phyloP scores from a whole-genome alignment of 2,329 filamentous ascomycete genomes.

The Zopfia rhizophila region DNA sequence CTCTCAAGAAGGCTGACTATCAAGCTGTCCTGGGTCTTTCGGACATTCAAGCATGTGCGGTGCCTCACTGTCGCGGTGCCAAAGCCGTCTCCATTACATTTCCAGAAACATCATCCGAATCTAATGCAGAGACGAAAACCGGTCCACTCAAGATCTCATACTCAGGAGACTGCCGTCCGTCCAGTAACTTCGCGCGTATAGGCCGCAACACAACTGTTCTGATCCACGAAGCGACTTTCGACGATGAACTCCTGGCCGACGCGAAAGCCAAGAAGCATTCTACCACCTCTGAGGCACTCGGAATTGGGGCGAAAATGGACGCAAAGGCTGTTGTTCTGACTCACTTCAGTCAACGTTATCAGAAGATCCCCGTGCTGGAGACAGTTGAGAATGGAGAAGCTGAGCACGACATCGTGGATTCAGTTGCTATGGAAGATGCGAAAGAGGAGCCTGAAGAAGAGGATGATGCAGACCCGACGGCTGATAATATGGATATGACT shows the following conservation, averaged over 20 bases:
- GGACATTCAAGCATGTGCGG: conserved; percentile 72
- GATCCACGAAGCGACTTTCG: conserved; percentile 96
- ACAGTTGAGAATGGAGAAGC: conserved; percentile 42
- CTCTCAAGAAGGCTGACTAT: conserved; percentile 41
- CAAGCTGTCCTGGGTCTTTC: conserved; percentile 68
- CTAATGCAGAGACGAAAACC: conserved; percentile 51
- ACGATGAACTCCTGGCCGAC: conserved; percentile 81
- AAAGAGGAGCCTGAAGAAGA: conserved; percentile 37
- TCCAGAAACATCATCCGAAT: conserved; percentile 58
- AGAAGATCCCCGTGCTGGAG: conserved; percentile 72
- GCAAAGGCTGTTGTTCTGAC: conserved; percentile 86
- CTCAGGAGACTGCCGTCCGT: conserved; percentile 90
- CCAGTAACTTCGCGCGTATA: conserved; percentile 71
- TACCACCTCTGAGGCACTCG: conserved; percentile 86
- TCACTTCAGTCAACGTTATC: conserved; percentile 95
- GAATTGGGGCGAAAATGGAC: conserved; percentile 79
- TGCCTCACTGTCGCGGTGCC: conserved; percentile 82
- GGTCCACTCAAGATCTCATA: conserved; percentile 82
- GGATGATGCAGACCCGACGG: conserved; percentile 29
- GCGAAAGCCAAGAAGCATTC: conserved; percentile 89
- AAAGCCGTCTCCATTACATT: conserved; percentile 82
- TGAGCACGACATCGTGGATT: conserved; percentile 31
- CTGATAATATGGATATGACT: conserved; percentile 35
- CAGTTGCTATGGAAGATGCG: conserved; percentile 28
- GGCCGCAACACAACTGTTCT: conserved; percentile 82